Base-by-base conservation (phyloP, 108 stramenopile species). In the Pelagomonas calceolata region DNA sequence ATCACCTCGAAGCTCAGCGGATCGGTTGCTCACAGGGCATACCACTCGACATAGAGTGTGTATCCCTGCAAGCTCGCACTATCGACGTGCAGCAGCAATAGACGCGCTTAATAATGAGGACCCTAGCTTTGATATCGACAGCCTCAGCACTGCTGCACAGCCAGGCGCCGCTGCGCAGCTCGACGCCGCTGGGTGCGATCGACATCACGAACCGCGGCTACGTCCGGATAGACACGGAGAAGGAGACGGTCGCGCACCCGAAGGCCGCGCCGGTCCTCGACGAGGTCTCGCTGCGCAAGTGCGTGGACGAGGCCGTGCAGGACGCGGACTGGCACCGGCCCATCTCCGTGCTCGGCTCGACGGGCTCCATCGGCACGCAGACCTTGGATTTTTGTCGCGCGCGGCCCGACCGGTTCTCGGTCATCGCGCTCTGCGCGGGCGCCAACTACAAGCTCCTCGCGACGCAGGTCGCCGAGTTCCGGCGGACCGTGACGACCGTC, bases 361-460 rank as follows among this genome's bases (percentile, higher is more conserved):
- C 94, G 31, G 96, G 96, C 34, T 87, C 85, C 63, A 97, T 97
- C 68, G 96, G 96, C 46, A 97, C 96, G 29, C 96, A 97, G 78
- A 97, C 96, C 0, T 84, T 97, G 33, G 94, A 97, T 32, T 95
- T 97, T 67, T 92, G 92, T 51, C 85, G 88, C 73, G 96, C 91
- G 32, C 91, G 90, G 72, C 93, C 94, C 30, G 90, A 95, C 36
- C 88, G 91, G 78, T 97, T 96, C 77, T 87, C 82, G 43, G 91
- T 94, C 16, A 91, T 92, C 67, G 92, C 92, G 45, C 81, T 97
- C 29, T 83, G 80, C 66, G 93, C 91, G 30, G 91, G 96, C 72
- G 85, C 70, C 70, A 97, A 97, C 76, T 82, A 88, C 30, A 70
- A 90, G 32, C 80, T 97, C 9, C 85, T 97, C 88, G 91, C 94